Percentiles rank a stretch among this genome's conserved stretches.
Conservation (phyloP, 352 stramenopile genomes). For the Globisporangium polare region DNA sequence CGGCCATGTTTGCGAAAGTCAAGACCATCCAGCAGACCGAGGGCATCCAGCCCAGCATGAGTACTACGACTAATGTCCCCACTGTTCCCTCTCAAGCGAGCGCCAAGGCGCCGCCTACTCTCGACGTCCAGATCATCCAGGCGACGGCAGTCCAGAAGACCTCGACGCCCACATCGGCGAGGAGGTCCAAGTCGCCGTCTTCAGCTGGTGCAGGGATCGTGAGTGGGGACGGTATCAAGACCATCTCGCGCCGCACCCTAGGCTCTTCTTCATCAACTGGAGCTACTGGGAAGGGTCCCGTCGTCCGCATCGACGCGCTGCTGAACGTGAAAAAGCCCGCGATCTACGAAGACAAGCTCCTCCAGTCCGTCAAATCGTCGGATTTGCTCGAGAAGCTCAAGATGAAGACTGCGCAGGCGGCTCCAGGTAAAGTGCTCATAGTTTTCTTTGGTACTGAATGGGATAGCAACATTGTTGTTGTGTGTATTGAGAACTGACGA, state of each 20-base stretch:
- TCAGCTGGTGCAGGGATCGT: neutral
- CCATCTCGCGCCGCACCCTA: constrained; percentile 32
- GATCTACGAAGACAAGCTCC: constrained; percentile 54
- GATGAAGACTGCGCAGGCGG: constrained; percentile 34
- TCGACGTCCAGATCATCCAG: constrained; percentile 14
- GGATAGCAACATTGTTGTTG: neutral
- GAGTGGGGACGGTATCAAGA: constrained; percentile 62
- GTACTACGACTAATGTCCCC: constrained; percentile 1
- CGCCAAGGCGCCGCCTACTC: neutral
- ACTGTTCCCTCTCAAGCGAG: neutral
- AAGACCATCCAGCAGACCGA: constrained; percentile 57
- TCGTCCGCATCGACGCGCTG: constrained; percentile 25
- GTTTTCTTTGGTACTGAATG: neutral
- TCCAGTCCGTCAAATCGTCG: constrained; percentile 40
- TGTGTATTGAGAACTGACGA: neutral
- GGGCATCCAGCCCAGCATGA: constrained; percentile 19
- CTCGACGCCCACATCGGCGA: constrained; percentile 3
- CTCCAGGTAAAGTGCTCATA: constrained; percentile 34
- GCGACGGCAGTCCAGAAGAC: neutral
- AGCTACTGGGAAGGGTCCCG: neutral
- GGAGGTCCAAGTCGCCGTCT: constrained; percentile 1
- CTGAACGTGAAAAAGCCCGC: constrained; percentile 49
- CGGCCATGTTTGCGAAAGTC: constrained; percentile 73
- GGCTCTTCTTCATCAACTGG: constrained; percentile 12
- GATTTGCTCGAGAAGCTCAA: constrained; percentile 49